phyloP scores from a whole-genome alignment of 208 protist genomes.

The Wallacemonas collosoma region DNA sequence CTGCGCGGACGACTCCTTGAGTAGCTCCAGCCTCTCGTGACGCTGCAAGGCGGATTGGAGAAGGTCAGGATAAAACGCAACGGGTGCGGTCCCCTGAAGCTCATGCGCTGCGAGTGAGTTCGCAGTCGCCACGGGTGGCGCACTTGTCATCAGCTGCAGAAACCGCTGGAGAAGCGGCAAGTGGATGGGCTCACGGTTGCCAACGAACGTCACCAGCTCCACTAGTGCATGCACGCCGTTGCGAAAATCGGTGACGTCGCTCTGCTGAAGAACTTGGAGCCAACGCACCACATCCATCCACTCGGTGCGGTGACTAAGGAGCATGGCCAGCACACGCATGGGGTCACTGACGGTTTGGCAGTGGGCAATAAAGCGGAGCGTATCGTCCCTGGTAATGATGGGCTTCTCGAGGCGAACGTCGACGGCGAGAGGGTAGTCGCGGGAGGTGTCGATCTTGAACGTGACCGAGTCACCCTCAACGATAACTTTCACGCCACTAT shows the following conservation, averaged over 20 bases:
- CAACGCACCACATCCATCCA: conserved; percentile 78
- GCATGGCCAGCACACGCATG: conserved; percentile 68
- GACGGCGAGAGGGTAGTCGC: conserved; percentile 78
- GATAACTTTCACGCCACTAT: conserved; percentile 78
- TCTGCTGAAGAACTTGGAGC: conserved; percentile 28
- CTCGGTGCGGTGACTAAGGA: conserved; percentile 80
- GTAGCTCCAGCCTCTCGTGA: conserved; percentile 1
- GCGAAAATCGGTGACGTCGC: conserved; percentile 34
- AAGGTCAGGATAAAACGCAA: conserved; percentile 71
- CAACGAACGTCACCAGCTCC: conserved; percentile 79
- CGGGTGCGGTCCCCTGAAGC: conserved; percentile 6
- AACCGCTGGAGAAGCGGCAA: conserved; percentile 63
- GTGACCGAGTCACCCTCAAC: conserved; percentile 70
- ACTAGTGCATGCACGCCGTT: conserved; percentile 69
- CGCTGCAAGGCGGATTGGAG: conserved; percentile 45
- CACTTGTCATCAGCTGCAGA: conserved; percentile 45
- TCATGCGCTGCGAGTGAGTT: conserved; percentile 5
- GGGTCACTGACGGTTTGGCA: conserved; percentile 56
- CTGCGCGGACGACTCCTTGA: conserved; percentile 8
- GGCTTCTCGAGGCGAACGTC: conserved; percentile 77
- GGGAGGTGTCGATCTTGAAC: conserved; percentile 73
- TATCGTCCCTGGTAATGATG: conserved; percentile 65
- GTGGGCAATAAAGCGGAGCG: conserved; percentile 62
- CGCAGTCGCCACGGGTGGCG: conserved; percentile 8
- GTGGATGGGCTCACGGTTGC: conserved; percentile 87